phyloP scores from a whole-genome alignment of 345 rosid species.

The Isatis tinctoria region DNA sequence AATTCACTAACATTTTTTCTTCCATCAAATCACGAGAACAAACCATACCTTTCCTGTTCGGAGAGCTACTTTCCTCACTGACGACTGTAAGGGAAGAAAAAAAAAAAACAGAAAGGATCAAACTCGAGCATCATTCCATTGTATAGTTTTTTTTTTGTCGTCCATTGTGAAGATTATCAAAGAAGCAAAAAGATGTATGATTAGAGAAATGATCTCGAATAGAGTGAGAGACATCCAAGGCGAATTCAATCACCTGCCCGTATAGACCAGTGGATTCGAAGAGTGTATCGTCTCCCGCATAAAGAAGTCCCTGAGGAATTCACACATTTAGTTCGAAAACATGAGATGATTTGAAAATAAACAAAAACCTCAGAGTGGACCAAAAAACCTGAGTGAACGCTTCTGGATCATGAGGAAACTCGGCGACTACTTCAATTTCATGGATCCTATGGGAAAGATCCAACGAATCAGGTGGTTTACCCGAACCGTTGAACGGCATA shows the following conservation, averaged over 20 bases:
- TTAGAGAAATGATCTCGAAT: not conserved
- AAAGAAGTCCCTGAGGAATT: constrained; percentile 71
- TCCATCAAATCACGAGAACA: not conserved
- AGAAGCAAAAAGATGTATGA: not conserved
- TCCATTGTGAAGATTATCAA: not conserved
- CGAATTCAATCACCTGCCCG: constrained; percentile 38
- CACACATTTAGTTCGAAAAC: not conserved
- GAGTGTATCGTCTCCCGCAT: constrained; percentile 58
- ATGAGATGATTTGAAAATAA: not conserved
- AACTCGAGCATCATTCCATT: not conserved
- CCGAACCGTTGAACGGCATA: constrained; percentile 35
- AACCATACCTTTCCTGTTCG: constrained; percentile 68
- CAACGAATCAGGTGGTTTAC: not conserved
- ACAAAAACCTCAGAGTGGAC: not conserved
- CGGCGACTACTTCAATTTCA: constrained; percentile 51
- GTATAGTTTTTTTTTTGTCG: no score
- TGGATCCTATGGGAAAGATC: constrained; percentile 21
- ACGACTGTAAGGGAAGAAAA: constrained; percentile 50
- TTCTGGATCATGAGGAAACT: constrained; percentile 59
- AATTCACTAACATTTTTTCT: not conserved
- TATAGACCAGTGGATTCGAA: constrained; percentile 88
- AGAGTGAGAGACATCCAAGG: not conserved
- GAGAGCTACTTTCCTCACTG: constrained; percentile 73
- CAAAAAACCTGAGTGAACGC: constrained; percentile 69
- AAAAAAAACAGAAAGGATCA: not conserved